Conservation (phyloP, 2,329 filamentous ascomycete species). For the Diaporthe sp. region DNA sequence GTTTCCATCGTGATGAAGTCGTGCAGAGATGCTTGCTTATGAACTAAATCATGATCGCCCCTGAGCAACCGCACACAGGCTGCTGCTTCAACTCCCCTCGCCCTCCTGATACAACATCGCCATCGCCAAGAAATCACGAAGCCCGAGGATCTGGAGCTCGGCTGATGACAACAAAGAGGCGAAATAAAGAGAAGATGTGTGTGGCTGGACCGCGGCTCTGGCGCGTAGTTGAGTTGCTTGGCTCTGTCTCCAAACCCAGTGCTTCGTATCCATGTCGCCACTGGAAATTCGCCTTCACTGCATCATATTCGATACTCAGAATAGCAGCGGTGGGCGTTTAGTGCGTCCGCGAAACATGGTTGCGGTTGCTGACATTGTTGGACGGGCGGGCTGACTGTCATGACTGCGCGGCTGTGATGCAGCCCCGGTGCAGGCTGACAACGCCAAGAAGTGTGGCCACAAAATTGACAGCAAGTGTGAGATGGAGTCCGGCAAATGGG, state of each 20-base stretch:
- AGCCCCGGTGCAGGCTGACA: conserved; percentile 2
- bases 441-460: background rate
- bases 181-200: background rate
- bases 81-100: background rate
- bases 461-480: background rate
- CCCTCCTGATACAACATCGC: background rate
- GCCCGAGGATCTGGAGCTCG: background rate
- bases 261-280: background rate
- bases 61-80: too few relatives aligned
- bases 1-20: background rate
- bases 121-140: background rate
- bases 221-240: background rate
- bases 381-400: background rate
- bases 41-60: background rate
- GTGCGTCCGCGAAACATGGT: too few relatives aligned
- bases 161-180: background rate
- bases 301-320: background rate
- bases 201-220: background rate
- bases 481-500: background rate
- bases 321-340: background rate
- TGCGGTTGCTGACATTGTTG: background rate
- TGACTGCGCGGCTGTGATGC: background rate
- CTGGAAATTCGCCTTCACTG: background rate
- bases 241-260: background rate
- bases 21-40: conserved; percentile 1